phyloP scores from a whole-genome alignment of 1,284 basidiomycete species.

The Naganishia liquefaciens region DNA sequence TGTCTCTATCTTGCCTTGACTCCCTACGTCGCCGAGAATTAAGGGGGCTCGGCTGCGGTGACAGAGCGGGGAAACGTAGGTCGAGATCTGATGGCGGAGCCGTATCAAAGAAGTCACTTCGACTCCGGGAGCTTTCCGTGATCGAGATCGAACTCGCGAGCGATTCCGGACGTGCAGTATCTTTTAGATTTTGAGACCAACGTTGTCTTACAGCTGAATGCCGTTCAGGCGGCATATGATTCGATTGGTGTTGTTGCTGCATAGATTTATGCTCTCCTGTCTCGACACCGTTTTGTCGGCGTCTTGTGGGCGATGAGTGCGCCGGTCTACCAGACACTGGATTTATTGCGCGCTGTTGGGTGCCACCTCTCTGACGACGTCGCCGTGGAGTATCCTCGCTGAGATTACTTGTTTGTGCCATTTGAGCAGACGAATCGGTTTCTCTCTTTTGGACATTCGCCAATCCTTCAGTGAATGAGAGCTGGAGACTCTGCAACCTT shows the following conservation, averaged over 20 bases:
- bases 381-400: too few relatives aligned
- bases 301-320: neutral
- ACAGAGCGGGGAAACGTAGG: slow-evolving; percentile 11
- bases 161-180: neutral
- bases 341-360: too few relatives aligned
- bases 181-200: neutral
- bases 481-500: too few relatives aligned
- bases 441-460: neutral
- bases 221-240: neutral
- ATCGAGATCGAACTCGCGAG: neutral
- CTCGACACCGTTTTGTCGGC: neutral
- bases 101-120: slow-evolving; percentile 12
- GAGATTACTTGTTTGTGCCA: too few relatives aligned
- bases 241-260: neutral
- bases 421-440: too few relatives aligned
- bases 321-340: neutral
- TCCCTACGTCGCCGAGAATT: slow-evolving; percentile 8
- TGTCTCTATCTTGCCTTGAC: too few relatives aligned
- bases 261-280: neutral
- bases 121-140: neutral
- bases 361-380: too few relatives aligned
- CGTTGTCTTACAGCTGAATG: neutral
- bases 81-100: slow-evolving; percentile 23
- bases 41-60: slow-evolving; percentile 22
- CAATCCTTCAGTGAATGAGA: neutral